Percentiles rank a stretch among this genome's conserved stretches.
phyloP scores from a whole-genome alignment of 495 filamentous ascomycete species.

The Venustampulla echinocandica region DNA sequence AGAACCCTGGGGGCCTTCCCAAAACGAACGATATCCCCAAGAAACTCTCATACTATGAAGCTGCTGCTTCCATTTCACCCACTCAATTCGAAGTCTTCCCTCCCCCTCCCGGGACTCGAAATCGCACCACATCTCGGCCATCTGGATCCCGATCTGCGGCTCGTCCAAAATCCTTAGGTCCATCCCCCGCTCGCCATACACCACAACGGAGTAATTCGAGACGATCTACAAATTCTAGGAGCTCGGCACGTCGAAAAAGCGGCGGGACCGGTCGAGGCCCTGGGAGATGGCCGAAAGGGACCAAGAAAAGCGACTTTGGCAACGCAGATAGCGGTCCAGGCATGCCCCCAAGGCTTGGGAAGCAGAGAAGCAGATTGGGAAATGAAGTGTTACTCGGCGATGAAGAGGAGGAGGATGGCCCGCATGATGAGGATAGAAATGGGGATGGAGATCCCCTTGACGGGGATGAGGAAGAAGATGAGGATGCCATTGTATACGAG shows the following conservation, averaged over 20 bases:
- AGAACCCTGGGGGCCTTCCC: not conserved
- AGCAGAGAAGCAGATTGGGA: slow-evolving; percentile 25
- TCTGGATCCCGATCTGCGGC: slow-evolving; percentile 7
- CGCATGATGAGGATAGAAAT: too few relatives aligned
- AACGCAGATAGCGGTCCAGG: slow-evolving; percentile 48
- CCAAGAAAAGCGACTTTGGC: slow-evolving; percentile 48
- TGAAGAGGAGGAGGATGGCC: slow-evolving; percentile 24
- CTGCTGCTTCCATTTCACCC: slow-evolving; percentile 53
- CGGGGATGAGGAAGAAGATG: slow-evolving; percentile 20
- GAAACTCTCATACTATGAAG: slow-evolving; percentile 17
- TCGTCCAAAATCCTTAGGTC: slow-evolving; percentile 6
- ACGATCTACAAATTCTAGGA: slow-evolving; percentile 13
- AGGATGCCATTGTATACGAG: slow-evolving; percentile 23
- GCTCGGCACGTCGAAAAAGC: slow-evolving; percentile 11
- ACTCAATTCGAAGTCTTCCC: slow-evolving; percentile 81
- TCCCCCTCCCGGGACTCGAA: slow-evolving; percentile 46
- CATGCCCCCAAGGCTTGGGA: slow-evolving; percentile 40
- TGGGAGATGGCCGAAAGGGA: slow-evolving; percentile 46
- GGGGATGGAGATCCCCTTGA: too few relatives aligned
- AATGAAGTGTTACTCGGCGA: slow-evolving; percentile 18
- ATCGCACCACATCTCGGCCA: slow-evolving; percentile 19
- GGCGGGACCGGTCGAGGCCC: slow-evolving; percentile 45
- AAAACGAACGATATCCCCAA: slow-evolving; percentile 30
- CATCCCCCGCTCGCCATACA: slow-evolving; percentile 7
- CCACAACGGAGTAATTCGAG: slow-evolving; percentile 7